Evolutionary conservation across 2,329 filamentous ascomycete species (phyloP).

Genomic region (Trichoderma harzianum): DNA sequence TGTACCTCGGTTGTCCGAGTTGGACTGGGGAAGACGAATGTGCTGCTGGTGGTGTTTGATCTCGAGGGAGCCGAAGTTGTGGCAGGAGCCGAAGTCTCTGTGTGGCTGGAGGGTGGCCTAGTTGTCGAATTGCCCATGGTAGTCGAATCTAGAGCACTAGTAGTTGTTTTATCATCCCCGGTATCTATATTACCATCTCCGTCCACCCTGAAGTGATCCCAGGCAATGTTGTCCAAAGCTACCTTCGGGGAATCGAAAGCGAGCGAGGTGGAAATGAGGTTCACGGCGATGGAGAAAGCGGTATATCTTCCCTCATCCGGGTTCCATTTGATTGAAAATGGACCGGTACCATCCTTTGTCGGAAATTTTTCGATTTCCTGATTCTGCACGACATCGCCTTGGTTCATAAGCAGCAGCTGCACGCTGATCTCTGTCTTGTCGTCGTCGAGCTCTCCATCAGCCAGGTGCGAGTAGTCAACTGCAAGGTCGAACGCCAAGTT

Average conservation of each 20-base stretch:
- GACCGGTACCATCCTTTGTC: not conserved
- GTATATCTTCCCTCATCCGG: not conserved
- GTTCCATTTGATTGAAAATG: not conserved
- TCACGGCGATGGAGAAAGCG: not conserved
- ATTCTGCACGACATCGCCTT: not conserved
- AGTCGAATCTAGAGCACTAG: not conserved
- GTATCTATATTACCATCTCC: not conserved
- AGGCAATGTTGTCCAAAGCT: not conserved
- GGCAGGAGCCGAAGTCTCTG: not conserved
- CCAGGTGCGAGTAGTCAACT: not conserved
- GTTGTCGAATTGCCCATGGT: not conserved
- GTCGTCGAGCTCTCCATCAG: not conserved
- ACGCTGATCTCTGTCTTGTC: not conserved
- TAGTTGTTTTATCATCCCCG: not conserved
- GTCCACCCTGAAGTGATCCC: not conserved
- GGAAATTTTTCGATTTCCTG: not conserved
- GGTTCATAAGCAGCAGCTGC: not conserved
- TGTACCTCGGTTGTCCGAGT: not conserved
- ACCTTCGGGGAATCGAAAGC: not conserved
- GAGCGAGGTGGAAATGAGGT: not conserved
- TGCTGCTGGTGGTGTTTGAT: not conserved
- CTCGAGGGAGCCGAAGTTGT: not conserved
- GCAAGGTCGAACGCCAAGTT: not conserved
- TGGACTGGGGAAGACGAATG: not conserved
- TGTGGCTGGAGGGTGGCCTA: not conserved